Conservation (phyloP, 2,329 filamentous ascomycete genomes). For the Mariannaea elegans region DNA sequence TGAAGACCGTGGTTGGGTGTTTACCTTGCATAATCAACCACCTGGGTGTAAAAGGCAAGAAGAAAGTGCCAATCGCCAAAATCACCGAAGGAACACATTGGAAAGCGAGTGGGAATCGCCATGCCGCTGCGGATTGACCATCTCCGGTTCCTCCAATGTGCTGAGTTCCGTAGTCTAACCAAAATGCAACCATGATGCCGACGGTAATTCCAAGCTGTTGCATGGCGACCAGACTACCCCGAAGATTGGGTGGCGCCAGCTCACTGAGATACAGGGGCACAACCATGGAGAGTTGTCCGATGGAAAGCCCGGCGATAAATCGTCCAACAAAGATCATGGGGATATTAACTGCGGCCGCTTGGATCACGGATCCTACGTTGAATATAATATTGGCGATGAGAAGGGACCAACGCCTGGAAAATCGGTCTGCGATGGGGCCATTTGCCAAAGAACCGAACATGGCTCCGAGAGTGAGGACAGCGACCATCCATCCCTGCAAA, state of each 20-base stretch:
- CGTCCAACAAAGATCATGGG: constrained; percentile 17
- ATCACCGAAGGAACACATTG: constrained; percentile 18
- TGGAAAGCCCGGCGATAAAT: constrained; percentile 13
- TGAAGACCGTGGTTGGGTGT: too few relatives aligned
- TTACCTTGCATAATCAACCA: constrained; percentile 18
- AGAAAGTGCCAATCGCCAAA: constrained; percentile 15
- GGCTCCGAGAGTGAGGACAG: constrained; percentile 53
- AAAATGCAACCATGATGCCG: constrained; percentile 20
- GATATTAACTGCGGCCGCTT: constrained; percentile 16
- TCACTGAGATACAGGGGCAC: constrained; percentile 12
- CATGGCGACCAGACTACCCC: constrained; percentile 19
- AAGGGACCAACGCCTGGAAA: constrained; percentile 39
- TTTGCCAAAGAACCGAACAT: constrained; percentile 55
- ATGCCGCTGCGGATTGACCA: constrained; percentile 8
- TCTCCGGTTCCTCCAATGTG: constrained; percentile 17
- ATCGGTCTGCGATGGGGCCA: constrained; percentile 42
- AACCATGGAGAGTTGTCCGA: constrained; percentile 19
- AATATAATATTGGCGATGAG: constrained; percentile 40
- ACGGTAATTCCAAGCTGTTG: constrained; percentile 18
- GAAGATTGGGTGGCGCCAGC: constrained; percentile 15
- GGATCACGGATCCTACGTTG: constrained; percentile 21
- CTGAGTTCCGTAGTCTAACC: constrained; percentile 19
- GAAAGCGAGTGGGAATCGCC: constrained; percentile 22
- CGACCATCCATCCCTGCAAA: constrained; percentile 48
- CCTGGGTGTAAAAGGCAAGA: constrained; percentile 20